Evolutionary conservation across 2,329 filamentous ascomycete species (phyloP).

Genomic region (Aschersonia sp.): DNA sequence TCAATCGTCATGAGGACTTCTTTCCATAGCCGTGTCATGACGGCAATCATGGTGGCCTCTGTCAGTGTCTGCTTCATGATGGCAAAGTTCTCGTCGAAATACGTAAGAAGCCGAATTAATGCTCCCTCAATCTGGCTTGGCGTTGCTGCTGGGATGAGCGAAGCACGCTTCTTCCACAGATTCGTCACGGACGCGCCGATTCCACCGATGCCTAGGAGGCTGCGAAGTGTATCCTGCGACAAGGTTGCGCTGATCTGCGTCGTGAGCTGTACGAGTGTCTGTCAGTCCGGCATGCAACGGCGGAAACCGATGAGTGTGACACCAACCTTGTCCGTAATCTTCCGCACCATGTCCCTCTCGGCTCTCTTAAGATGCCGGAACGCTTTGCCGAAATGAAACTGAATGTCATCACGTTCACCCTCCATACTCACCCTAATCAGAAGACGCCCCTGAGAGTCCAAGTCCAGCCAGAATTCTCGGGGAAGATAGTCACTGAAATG

Average conservation of each 20-base stretch:
- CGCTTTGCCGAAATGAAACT: conserved; percentile 95
- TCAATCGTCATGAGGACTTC: conserved; percentile 90
- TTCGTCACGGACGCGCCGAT: conserved; percentile 60
- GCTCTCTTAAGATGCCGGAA: conserved; percentile 91
- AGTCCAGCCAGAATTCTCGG: conserved; percentile 91
- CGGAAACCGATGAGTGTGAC: not conserved
- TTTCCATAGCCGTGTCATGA: conserved; percentile 98
- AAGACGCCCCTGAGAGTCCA: conserved; percentile 86
- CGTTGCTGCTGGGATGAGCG: conserved; percentile 43
- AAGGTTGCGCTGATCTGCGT: conserved; percentile 84
- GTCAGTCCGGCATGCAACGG: not conserved
- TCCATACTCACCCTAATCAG: conserved; percentile 95
- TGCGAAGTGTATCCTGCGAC: conserved; percentile 65
- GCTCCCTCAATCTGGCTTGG: conserved; percentile 66
- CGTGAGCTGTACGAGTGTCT: conserved; percentile 46
- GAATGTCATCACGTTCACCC: conserved; percentile 92
- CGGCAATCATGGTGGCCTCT: conserved; percentile 89
- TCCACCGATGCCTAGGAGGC: conserved; percentile 56
- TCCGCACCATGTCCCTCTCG: conserved; percentile 94
- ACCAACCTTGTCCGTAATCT: conserved; percentile 88
- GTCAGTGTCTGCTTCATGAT: conserved; percentile 98
- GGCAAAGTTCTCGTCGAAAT: conserved; percentile 97
- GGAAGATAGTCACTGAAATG: conserved; percentile 95
- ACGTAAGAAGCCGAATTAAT: conserved; percentile 72
- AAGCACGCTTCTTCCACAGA: conserved; percentile 46